These are phyloP conservation scores for Fusarium buxicola DNA, from an alignment of 2,329 filamentous ascomycete species.

Conservation along the genomic window DNA sequence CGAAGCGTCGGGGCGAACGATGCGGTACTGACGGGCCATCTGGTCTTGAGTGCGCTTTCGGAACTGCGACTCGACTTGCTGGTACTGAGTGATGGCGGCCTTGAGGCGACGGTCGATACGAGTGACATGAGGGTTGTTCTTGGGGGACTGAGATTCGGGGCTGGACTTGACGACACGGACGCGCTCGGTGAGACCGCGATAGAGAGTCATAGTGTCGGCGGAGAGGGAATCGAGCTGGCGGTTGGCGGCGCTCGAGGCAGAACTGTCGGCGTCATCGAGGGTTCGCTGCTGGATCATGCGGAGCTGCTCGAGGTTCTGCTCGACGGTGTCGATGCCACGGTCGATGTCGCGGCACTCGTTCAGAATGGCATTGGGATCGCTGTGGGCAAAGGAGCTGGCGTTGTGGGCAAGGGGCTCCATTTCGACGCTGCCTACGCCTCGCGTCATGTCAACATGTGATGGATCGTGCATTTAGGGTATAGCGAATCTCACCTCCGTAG, in stretches of 20 bases:
- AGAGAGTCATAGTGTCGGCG: conserved; percentile 84
- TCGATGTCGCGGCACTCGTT: conserved; percentile 88
- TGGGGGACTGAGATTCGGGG: conserved; percentile 77
- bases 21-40: conserved; percentile 89
- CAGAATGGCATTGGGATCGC: conserved; percentile 80
- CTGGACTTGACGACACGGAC: conserved; percentile 86
- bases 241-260: conserved; percentile 71
- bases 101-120: conserved; percentile 84
- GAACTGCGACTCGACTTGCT: conserved; percentile 83
- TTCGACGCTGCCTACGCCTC: conserved; percentile 68
- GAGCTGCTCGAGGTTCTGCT: conserved; percentile 77
- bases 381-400: conserved; percentile 57
- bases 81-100: conserved; percentile 83
- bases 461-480: background rate
- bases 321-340: conserved; percentile 78
- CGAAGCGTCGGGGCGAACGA: conserved; percentile 84
- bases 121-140: conserved; percentile 84
- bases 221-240: conserved; percentile 79
- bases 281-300: conserved; percentile 76
- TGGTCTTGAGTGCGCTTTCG: conserved; percentile 83
- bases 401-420: conserved; percentile 74
- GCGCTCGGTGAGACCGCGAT: conserved; percentile 81
- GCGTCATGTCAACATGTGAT: conserved; percentile 35
- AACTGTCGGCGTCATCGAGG: conserved; percentile 80
- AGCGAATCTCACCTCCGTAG: conserved; percentile 42